phyloP scores from a whole-genome alignment of 345 rosid genomes.

The Arabidopsis arenosa region DNA sequence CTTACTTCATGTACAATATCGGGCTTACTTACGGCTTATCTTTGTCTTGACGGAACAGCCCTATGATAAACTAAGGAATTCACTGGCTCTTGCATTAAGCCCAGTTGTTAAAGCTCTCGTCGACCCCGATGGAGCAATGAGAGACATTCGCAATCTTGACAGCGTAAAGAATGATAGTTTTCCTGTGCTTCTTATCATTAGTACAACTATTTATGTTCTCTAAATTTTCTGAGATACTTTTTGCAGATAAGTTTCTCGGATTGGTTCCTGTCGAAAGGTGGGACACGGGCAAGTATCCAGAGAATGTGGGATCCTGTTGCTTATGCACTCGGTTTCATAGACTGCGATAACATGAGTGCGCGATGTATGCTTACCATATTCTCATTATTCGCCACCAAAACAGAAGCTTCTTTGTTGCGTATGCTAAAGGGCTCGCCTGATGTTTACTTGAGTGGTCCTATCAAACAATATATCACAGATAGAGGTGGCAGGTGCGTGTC shows the following conservation, averaged over 20 bases:
- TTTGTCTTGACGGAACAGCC: constrained; percentile 54
- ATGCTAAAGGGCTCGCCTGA: constrained; percentile 99
- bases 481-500: constrained; percentile 77
- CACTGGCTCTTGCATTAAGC: constrained; percentile 91
- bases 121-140: constrained; percentile 91
- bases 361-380: constrained; percentile 99
- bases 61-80: constrained; percentile 94
- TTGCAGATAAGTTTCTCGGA: constrained; percentile 95
- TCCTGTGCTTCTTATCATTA: constrained; percentile 14
- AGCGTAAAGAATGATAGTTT: constrained; percentile 55
- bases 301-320: constrained; percentile 99
- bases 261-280: constrained; percentile 98
- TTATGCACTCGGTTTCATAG: constrained; percentile 97
- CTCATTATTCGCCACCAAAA: constrained; percentile 96
- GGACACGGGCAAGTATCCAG: constrained; percentile 82
- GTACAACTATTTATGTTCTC: background rate
- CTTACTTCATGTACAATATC: background rate
- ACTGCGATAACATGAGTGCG: constrained; percentile 98
- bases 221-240: constrained; percentile 22
- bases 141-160: constrained; percentile 84
- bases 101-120: constrained; percentile 94
- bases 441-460: constrained; percentile 90
- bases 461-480: constrained; percentile 82
- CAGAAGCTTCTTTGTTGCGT: constrained; percentile 97
- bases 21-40: background rate